A percentile compares a stretch with the other conserved stretches of the same genome.
These are phyloP conservation scores for Omphalotus olearius DNA, from an alignment of 1,284 basidiomycete genomes.

Conservation along the genomic window DNA sequence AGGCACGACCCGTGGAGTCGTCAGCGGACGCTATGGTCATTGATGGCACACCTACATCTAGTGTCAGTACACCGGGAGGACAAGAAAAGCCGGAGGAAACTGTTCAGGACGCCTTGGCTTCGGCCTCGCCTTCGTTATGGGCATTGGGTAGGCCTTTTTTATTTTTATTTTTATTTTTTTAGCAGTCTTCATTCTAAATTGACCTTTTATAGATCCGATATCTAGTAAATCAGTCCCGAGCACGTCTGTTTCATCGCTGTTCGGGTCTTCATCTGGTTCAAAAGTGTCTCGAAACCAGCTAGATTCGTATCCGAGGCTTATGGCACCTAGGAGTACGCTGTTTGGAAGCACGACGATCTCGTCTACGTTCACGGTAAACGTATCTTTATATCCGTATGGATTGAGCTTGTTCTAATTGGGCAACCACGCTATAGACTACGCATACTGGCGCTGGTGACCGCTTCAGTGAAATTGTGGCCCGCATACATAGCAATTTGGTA, in stretches of 20 bases:
- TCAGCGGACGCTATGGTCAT: not conserved
- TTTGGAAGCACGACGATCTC: not conserved
- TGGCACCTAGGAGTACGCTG: not conserved
- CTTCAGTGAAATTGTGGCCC: constrained; percentile 33
- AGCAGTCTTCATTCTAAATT: not conserved
- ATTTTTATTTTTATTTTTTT: too few species aligned
- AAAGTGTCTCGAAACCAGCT: too few species aligned
- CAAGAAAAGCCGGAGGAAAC: not conserved
- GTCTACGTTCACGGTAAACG: too few species aligned
- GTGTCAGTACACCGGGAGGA: not conserved
- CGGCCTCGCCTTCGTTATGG: not conserved
- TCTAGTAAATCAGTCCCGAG: too few species aligned
- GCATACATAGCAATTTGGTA: constrained; percentile 34
- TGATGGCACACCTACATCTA: too few species aligned
- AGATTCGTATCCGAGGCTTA: not conserved
- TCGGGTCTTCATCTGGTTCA: too few species aligned
- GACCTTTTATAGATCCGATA: too few species aligned
- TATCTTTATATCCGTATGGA: too few species aligned
- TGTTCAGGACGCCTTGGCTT: not conserved
- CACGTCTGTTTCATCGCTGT: too few species aligned
- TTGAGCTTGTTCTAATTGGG: too few species aligned
- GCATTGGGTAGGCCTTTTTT: not conserved
- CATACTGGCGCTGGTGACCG: constrained; percentile 8
- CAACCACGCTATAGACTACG: too few species aligned
- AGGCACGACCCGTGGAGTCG: not conserved